Evolutionary conservation across 2,329 filamentous ascomycete species (phyloP).

Genomic region (Scedosporium dehoogii): DNA sequence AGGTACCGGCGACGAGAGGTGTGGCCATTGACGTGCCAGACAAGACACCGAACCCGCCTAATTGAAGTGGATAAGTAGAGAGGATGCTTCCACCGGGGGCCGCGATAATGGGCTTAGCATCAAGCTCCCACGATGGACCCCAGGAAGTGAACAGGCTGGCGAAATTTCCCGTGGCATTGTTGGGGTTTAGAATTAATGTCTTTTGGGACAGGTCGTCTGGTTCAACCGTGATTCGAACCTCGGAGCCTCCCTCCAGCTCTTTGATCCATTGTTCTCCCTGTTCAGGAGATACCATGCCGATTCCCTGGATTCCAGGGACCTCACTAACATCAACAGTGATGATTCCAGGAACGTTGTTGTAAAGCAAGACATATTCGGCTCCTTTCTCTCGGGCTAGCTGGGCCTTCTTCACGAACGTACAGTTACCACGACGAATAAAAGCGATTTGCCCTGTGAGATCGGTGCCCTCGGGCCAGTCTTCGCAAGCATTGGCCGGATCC

Average conservation of each 20-base stretch:
- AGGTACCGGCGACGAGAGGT: slow-evolving; percentile 43
- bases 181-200: slow-evolving; percentile 22
- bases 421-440: slow-evolving; percentile 48
- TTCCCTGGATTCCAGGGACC: slow-evolving; percentile 22
- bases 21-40: slow-evolving; percentile 53
- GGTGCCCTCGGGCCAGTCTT: slow-evolving; percentile 38
- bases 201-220: slow-evolving; percentile 23
- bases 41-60: slow-evolving; percentile 39
- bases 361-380: slow-evolving; percentile 51
- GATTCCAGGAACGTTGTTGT: slow-evolving; percentile 40
- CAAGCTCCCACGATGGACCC: slow-evolving; percentile 51
- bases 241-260: slow-evolving; percentile 30
- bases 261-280: slow-evolving; percentile 34
- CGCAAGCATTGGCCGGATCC: slow-evolving; percentile 39
- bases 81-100: slow-evolving; percentile 47
- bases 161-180: slow-evolving; percentile 38
- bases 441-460: slow-evolving; percentile 49
- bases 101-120: slow-evolving; percentile 45
- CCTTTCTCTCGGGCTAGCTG: slow-evolving; percentile 42
- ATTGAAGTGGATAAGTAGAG: slow-evolving; percentile 40
- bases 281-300: slow-evolving; percentile 29
- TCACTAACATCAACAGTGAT: slow-evolving; percentile 20
- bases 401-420: slow-evolving; percentile 44
- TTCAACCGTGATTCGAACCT: slow-evolving; percentile 35
- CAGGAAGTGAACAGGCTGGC: slow-evolving; percentile 44